Percentiles rank a stretch among this genome's conserved stretches.
Evolutionary conservation across 805 yeast species (phyloP).

Genomic region (Ogataea methanolica): DNA sequence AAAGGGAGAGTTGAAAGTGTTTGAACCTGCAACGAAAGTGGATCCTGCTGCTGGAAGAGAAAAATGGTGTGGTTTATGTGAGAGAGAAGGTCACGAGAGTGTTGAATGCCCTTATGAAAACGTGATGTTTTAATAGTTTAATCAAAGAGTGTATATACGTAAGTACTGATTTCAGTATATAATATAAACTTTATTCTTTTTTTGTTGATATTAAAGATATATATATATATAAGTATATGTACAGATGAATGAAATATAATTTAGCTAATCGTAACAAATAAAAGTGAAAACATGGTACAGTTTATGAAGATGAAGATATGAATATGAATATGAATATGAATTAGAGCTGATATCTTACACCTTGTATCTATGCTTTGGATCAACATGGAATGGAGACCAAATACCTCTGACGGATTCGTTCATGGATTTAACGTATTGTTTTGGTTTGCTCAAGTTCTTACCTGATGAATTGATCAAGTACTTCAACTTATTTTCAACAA

Average conservation of each 20-base stretch:
- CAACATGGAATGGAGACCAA: constrained; percentile 94
- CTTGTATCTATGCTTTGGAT: constrained; percentile 44
- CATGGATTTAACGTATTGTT: constrained; percentile 71
- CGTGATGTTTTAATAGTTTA: constrained; percentile 15
- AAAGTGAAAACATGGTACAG: too few relatives aligned
- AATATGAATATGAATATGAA: too few relatives aligned
- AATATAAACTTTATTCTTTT: background rate
- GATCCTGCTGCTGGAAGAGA: constrained; percentile 74
- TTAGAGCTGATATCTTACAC: constrained; percentile 22
- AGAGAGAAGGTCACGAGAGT: constrained; percentile 82
- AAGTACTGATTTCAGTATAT: background rate
- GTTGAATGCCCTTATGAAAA: constrained; percentile 83
- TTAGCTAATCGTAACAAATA: too few relatives aligned
- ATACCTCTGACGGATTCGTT: constrained; percentile 90
- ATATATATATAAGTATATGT: constrained; percentile 10
- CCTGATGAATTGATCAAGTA: constrained; percentile 70
- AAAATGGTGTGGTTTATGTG: constrained; percentile 93
- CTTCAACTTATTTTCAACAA: constrained; percentile 60
- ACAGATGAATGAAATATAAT: constrained; percentile 1
- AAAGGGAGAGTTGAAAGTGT: constrained; percentile 31
- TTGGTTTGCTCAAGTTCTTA: constrained; percentile 51
- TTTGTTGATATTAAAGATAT: background rate
- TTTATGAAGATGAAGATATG: too few relatives aligned
- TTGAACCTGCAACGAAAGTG: constrained; percentile 39
- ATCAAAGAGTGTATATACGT: background rate